Conservation (phyloP, 176 grass and related monocot species). For the Oryza meyeriana region DNA sequence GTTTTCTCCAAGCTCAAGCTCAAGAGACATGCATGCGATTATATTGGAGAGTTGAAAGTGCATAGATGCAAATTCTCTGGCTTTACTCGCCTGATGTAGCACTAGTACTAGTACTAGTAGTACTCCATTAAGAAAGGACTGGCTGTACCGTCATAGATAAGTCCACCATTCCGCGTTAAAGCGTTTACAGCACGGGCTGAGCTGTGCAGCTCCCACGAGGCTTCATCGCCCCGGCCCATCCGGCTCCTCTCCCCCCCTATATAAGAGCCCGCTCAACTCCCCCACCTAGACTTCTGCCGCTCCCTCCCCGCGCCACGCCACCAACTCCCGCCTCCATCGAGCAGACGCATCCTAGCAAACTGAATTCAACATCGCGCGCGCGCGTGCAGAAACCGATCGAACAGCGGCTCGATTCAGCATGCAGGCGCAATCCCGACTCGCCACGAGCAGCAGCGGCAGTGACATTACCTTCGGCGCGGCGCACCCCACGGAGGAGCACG, state of each 20-base stretch:
- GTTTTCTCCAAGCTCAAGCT: neutral
- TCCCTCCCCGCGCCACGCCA: neutral
- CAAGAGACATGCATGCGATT: neutral
- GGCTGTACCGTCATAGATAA: neutral
- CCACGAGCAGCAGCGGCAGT: neutral
- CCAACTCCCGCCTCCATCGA: neutral
- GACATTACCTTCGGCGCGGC: neutral
- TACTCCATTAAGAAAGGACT: conserved; percentile 33
- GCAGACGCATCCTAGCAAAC: too few species aligned
- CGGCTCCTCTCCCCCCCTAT: neutral
- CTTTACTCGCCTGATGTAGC: neutral
- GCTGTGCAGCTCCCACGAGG: conserved; percentile 39
- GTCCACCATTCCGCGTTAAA: conserved; percentile 46
- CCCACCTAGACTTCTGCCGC: neutral
- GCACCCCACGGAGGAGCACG: neutral
- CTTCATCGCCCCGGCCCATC: conserved; percentile 18
- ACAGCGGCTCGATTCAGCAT: neutral
- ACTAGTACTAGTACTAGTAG: neutral
- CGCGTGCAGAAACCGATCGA: neutral
- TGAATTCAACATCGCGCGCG: too few species aligned
- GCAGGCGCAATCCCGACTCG: conserved; percentile 33
- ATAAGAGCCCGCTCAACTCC: neutral
- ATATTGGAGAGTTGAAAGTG: neutral
- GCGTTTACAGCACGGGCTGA: conserved; percentile 13
- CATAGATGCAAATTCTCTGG: neutral